These are phyloP conservation scores for Colletotrichum horii DNA, from an alignment of 2,329 filamentous ascomycete genomes.

Conservation along the genomic window DNA sequence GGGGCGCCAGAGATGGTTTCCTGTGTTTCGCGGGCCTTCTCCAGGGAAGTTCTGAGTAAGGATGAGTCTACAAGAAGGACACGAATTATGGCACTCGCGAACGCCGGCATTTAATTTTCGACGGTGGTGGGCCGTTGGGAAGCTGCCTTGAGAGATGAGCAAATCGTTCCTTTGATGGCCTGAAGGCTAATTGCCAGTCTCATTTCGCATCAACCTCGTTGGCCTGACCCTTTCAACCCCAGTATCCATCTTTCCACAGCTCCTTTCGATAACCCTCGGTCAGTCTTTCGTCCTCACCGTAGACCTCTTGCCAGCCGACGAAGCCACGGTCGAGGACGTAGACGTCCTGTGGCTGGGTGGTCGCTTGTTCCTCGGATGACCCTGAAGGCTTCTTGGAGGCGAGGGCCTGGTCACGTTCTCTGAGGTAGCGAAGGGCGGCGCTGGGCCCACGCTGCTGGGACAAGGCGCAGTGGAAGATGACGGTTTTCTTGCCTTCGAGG, in stretches of 20 bases:
- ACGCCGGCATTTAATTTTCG: not conserved
- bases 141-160: not conserved
- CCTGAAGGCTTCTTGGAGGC: constrained; percentile 17
- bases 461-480: constrained; percentile 94
- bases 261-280: constrained; percentile 87
- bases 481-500: constrained; percentile 77
- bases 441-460: constrained; percentile 89
- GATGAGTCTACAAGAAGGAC: not conserved
- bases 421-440: constrained; percentile 80
- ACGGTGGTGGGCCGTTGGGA: not conserved
- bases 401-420: constrained; percentile 65
- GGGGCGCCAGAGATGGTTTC: not conserved
- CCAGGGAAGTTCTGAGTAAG: not conserved
- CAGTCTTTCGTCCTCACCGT: constrained; percentile 77
- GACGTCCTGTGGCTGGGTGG: constrained; percentile 67
- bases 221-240: not conserved
- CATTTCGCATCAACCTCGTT: not conserved
- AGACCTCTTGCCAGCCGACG: constrained; percentile 84
- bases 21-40: not conserved
- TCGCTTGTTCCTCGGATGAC: not conserved
- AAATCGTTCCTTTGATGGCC: not conserved
- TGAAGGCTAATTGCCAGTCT: not conserved
- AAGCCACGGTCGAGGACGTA: constrained; percentile 87
- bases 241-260: constrained; percentile 74
- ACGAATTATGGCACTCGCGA: not conserved